Evolutionary conservation across 2,329 filamentous ascomycete genomes (phyloP), one percentile per base, ranked within the genome.

Genomic region (Cryphonectria japonica): DNA sequence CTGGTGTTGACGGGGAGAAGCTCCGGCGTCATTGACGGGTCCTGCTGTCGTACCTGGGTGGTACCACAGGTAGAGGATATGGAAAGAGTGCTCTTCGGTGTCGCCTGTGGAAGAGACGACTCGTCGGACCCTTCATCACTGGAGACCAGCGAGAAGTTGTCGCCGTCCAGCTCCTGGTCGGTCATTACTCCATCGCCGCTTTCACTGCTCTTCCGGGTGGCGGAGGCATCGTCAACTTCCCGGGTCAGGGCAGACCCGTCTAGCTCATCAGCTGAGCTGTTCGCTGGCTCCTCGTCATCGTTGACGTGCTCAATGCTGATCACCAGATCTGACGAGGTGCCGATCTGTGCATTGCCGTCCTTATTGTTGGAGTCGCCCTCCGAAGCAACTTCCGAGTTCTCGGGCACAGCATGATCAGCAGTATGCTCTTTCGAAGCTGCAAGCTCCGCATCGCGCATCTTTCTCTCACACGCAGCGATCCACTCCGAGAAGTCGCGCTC

Each of bases 401-500:
- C 57, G 32, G 26, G 22, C 13, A 6, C 14, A 13, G 41, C 66
- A 19, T n/a, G 22, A 41, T 32, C 32, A n/a, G 34, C 29, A 34
- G 63, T 26, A 26, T 26, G 66, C 66, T 66, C 46, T 37, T 54
- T 65, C 22, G 41, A 29, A 54, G 71, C 69, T 43, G 54, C 78
- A 82, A 83, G 87, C 75, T 95, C 89, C 32, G 89, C 87, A 75
- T 93, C 89, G 66, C 91, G 85, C n/a, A 95, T 86, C 76, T 88
- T 91, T 72, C 87, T 87, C 77, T 97, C 93, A 43, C 93, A 94
- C 64, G 91, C 87, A 64, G 92, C 90, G 60, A 91, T 89, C 96
- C 96, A 99, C 34, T 90, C 87, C 9, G 90, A 88, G 80, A 95
- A 97, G 41, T 91, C 88, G 14, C 86, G 84, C 79, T 99, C 96